phyloP scores from a whole-genome alignment of 805 yeast genomes.

The Debaryomyces hansenii region DNA sequence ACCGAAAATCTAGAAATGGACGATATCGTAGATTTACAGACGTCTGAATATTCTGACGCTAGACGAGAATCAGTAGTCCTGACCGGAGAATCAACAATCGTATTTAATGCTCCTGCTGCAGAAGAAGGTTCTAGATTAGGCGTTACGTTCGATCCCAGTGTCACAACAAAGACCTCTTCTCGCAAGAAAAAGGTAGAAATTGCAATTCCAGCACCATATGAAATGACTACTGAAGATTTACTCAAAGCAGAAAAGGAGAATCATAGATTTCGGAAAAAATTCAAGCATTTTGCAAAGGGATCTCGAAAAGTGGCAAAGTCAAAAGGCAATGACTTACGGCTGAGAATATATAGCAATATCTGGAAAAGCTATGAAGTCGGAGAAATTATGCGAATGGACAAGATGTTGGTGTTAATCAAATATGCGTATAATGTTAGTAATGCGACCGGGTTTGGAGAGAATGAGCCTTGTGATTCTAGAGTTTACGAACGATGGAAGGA shows the following conservation, averaged over 20 bases:
- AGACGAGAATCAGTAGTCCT: background rate
- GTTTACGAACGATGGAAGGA: slow-evolving; percentile 78
- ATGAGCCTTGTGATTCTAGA: slow-evolving; percentile 52
- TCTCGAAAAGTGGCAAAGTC: slow-evolving; percentile 23
- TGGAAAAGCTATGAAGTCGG: slow-evolving; percentile 47
- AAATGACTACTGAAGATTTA: slow-evolving; percentile 8
- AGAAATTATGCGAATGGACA: slow-evolving; percentile 63
- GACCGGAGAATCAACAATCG: background rate
- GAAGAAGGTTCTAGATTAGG: background rate
- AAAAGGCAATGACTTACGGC: slow-evolving; percentile 16
- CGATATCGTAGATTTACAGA: background rate
- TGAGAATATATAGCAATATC: slow-evolving; percentile 17
- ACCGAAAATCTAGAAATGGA: background rate
- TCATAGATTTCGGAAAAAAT: slow-evolving; percentile 13
- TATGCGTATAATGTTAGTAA: slow-evolving; percentile 23
- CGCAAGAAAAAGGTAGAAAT: slow-evolving; percentile 8
- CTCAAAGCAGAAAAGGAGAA: slow-evolving; percentile 15
- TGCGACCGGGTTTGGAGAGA: slow-evolving; percentile 40
- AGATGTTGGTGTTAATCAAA: slow-evolving; percentile 67
- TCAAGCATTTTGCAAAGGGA: slow-evolving; percentile 22
- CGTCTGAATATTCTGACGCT: too few species aligned
- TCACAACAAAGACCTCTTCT: background rate
- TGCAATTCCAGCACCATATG: slow-evolving; percentile 23
- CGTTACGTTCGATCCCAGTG: background rate
- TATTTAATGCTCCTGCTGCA: background rate